Conservation (phyloP, 2,329 filamentous ascomycete genomes). For the Fusarium aywerte region DNA sequence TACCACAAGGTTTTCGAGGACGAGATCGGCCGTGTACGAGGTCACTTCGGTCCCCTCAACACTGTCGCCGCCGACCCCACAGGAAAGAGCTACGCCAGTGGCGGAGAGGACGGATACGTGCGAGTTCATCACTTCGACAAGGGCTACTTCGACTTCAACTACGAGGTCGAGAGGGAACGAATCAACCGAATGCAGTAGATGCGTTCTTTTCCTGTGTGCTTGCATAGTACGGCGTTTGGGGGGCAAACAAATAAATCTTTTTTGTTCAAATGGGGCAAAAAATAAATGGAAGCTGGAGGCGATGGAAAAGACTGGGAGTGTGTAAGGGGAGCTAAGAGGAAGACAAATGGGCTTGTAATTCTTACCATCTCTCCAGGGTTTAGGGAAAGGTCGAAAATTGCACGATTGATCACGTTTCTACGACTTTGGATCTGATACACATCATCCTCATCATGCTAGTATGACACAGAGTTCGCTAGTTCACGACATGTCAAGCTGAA, state of each 20-base stretch:
- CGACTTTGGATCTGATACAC: slow-evolving; percentile 29
- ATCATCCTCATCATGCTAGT: slow-evolving; percentile 38
- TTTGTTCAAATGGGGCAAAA: slow-evolving; percentile 48
- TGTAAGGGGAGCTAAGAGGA: slow-evolving; percentile 36
- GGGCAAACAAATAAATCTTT: slow-evolving; percentile 46
- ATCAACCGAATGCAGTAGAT: slow-evolving; percentile 58
- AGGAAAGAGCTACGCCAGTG: slow-evolving; percentile 92
- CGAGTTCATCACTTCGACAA: slow-evolving; percentile 99
- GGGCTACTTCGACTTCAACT: slow-evolving; percentile 97
- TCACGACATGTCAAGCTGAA: slow-evolving; percentile 25
- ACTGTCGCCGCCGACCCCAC: slow-evolving; percentile 93
- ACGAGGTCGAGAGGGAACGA: slow-evolving; percentile 94
- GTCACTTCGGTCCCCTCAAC: slow-evolving; percentile 97
- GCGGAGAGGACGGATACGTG: slow-evolving; percentile 98
- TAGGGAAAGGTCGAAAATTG: slow-evolving; percentile 45
- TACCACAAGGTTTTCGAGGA: slow-evolving; percentile 99
- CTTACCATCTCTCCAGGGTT: slow-evolving; percentile 48
- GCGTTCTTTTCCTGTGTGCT: slow-evolving; percentile 53
- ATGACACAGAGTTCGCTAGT: slow-evolving; percentile 28
- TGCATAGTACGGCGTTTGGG: slow-evolving; percentile 58
- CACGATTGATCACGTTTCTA: slow-evolving; percentile 44
- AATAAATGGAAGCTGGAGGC: slow-evolving; percentile 38
- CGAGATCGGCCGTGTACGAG: slow-evolving; percentile 95
- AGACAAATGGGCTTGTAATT: slow-evolving; percentile 47
- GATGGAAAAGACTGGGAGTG: slow-evolving; percentile 28